Base-by-base conservation (phyloP, 2,329 filamentous ascomycete genomes). In the Coleophoma cylindrospora region DNA sequence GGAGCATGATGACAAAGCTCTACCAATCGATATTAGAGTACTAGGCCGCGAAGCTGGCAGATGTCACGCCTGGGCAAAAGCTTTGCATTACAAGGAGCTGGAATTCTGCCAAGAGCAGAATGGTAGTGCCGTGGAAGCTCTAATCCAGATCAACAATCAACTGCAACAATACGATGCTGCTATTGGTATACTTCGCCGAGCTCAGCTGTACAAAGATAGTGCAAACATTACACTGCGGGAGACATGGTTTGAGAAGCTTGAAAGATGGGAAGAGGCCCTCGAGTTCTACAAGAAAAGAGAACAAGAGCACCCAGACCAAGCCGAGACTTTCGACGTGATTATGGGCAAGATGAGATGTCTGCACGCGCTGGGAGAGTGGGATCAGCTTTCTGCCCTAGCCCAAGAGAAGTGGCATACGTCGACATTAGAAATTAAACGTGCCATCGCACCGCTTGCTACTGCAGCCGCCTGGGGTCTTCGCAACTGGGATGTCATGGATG, bases 301-400 rank as follows among this genome's bases (percentile, higher is more conserved):
- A 62, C 70, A 74, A 47, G 84, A 90, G 57, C 81, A 85, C 54
- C 76, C 76, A 11, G 72, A 75, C 36, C 90, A 91, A 0, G 90
- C 96, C 51, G 92, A 97, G 49, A 91, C 90, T 0, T 90, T 99
- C 53, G 94, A 97, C 53, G 90, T 99, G 48, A 91, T 95, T 34
- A 97, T 99, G 91, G 94, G 94, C 58, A 99, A 99, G 71, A 99
- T 99, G 94, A 85, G 94, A 44, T 99, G 94, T 76, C 73, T 97
- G 56, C 94, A 99, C 66, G 95, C 94, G 9, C 77, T 99, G 34
- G 94, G 94, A 54, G 94, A 99, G 68, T 99, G 94, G 94, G 95
- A 97, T 59, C 84, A 90, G 4, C 76, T 99, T 14, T 95, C 92
- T 1, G 84, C 83, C 45, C 76, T 99, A 49, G 92, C 91, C 0